These are phyloP conservation scores for Aspergillus eucalypticola DNA, from an alignment of 2,329 filamentous ascomycete species.

Conservation along the genomic window DNA sequence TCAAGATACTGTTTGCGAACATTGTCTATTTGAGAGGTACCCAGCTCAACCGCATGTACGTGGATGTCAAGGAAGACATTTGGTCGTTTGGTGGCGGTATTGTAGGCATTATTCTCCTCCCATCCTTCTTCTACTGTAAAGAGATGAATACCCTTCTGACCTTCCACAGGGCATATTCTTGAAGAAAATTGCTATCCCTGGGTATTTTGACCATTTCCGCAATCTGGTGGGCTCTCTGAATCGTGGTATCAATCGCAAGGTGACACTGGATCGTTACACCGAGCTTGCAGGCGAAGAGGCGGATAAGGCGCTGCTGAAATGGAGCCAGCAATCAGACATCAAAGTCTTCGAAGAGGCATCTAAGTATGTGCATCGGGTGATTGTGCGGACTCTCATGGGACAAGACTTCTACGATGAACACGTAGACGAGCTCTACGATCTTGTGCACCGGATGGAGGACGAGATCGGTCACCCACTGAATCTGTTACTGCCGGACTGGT, in stretches of 20 bases:
- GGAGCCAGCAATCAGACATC: not conserved
- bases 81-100: not conserved
- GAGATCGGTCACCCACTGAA: not conserved
- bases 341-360: slow-evolving; percentile 3
- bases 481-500: not conserved
- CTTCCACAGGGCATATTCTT: not conserved
- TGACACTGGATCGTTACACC: not conserved
- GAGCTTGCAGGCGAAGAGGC: not conserved
- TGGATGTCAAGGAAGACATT: not conserved
- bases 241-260: not conserved
- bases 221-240: not conserved
- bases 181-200: slow-evolving; percentile 3
- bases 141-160: not conserved
- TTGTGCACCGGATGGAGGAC: slow-evolving; percentile 4
- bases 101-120: not conserved
- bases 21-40: not conserved
- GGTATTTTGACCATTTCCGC: slow-evolving; percentile 1
- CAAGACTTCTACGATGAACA: slow-evolving; percentile 7
- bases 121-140: too few species aligned
- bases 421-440: slow-evolving; percentile 1
- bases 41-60: not conserved
- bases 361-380: slow-evolving; percentile 5
- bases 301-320: not conserved
- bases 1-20: not conserved
- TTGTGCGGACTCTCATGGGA: slow-evolving; percentile 7